Evolutionary conservation across 2,329 filamentous ascomycete species (phyloP).

Genomic region (Teratosphaeria epicoccoides): DNA sequence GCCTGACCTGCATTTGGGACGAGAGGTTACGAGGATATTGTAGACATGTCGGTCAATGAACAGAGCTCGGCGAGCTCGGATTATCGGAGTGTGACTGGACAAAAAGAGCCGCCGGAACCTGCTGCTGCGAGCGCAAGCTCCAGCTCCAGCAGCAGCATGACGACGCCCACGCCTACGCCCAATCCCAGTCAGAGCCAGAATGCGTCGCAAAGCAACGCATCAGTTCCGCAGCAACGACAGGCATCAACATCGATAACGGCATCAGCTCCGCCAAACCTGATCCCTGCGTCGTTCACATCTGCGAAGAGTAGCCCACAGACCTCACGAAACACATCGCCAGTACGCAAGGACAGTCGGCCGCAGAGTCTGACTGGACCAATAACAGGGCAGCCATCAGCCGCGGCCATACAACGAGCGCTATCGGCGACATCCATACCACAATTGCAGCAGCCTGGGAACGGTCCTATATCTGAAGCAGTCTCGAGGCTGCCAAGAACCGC

Average conservation of each 20-base stretch:
- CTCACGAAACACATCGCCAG: slow-evolving; percentile 39
- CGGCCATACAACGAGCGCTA: slow-evolving; percentile 55
- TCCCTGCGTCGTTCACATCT: slow-evolving; percentile 13
- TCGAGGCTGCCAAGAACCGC: slow-evolving; percentile 47
- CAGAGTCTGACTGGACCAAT: slow-evolving; percentile 22
- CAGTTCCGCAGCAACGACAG: slow-evolving; percentile 2
- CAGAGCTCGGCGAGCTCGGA: not conserved
- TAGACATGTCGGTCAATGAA: slow-evolving; percentile 4
- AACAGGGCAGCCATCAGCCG: slow-evolving; percentile 47
- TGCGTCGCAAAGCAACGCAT: not conserved
- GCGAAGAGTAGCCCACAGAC: slow-evolving; percentile 33
- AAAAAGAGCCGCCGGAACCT: slow-evolving; percentile 26
- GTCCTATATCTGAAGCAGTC: slow-evolving; percentile 47
- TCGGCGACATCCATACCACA: slow-evolving; percentile 58
- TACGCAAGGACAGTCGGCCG: slow-evolving; percentile 36
- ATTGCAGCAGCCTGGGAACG: slow-evolving; percentile 39
- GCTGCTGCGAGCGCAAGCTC: slow-evolving; percentile 7
- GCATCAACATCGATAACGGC: slow-evolving; percentile 5
- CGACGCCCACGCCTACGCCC: not conserved
- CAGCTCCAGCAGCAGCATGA: not conserved
- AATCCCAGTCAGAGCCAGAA: not conserved
- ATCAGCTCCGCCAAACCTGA: slow-evolving; percentile 14
- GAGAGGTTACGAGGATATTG: not conserved
- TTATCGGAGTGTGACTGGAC: slow-evolving; percentile 27
- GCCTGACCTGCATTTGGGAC: not conserved